Base-by-base conservation (phyloP, 768 basidiomycete genomes). In the Suillus hirtellus region DNA sequence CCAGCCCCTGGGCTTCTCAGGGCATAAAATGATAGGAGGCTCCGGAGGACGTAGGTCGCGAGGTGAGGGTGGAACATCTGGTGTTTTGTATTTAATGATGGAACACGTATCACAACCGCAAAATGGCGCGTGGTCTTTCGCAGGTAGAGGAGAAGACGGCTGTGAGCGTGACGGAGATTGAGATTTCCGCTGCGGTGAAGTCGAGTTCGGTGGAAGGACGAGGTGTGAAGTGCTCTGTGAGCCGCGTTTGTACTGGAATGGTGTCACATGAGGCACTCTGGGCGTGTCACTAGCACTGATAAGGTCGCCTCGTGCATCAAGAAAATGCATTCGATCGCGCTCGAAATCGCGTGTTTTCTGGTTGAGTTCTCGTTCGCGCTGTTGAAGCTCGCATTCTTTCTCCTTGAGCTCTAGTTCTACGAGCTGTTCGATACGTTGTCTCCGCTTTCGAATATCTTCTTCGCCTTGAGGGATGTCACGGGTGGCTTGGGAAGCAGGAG, bases 51-150 rank as follows among this genome's bases (percentile, higher is more conserved):
- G 78, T 37, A 80, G 70, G 62, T 80, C 77, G 27, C 75, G 71
- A 49, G 71, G 65, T 21, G 71, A 64, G 24, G 72, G 64, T 62
- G 66, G 14, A 71, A 63, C 54, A 67, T 71, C 76, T 14, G 71
- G 65, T 12, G 63, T 60, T 64, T 76, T 79, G 71, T 90, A 90
- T 65, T 87, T 86, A 55, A 76, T 74, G 14, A 82, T 78, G 5
- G 89, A 88, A 67, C 89, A 90, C 0, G 79, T 73, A 60, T 85
- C 85, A 67, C 89, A 90, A 17, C 87, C 87, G 62, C 89, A 91
- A 67, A 83, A 86, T 1, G 85, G 80, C 1, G 86, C 85, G 64
- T 91, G 89, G 9, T 78, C 74, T 11, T 73, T 70, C 15, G 73
- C 56, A 24, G 69, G 71, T 59, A 68, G 65, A 62, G 64, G 63